phyloP scores from a whole-genome alignment of 2,329 filamentous ascomycete genomes.

The Neopestalotiopsis sp. region DNA sequence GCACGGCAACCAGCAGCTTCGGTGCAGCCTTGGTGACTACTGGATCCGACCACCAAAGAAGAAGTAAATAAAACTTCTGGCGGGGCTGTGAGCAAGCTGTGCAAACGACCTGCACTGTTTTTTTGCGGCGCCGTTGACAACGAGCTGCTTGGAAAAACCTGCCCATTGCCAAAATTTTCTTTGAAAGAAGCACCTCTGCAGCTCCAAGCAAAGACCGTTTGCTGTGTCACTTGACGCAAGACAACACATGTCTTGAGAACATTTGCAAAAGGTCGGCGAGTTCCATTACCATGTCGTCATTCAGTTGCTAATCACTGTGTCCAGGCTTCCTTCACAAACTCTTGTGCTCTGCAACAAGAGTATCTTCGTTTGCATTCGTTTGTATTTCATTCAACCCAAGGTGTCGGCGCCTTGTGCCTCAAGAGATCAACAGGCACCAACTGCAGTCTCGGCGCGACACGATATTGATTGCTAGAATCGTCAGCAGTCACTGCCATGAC shows the following conservation, averaged over 20 bases:
- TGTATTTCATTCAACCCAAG: neutral
- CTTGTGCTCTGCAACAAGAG: neutral
- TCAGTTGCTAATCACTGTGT: neutral
- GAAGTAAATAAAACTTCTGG: constrained; percentile 1
- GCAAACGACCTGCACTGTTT: neutral
- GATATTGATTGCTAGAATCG: neutral
- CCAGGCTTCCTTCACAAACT: neutral
- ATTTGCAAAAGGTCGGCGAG: neutral
- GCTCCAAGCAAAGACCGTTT: neutral
- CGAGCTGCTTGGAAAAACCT: too few species aligned
- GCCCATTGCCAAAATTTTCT: too few species aligned
- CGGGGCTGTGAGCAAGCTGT: neutral
- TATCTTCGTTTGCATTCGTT: neutral
- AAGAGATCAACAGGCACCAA: neutral
- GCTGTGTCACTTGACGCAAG: neutral
- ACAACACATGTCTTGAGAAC: neutral
- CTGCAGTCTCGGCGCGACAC: neutral
- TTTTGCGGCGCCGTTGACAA: neutral
- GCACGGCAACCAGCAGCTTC: constrained; percentile 2
- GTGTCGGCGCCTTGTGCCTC: neutral
- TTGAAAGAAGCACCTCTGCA: neutral
- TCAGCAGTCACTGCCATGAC: neutral
- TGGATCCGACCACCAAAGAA: neutral
- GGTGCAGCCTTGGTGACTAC: neutral
- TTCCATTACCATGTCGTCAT: neutral